Evolutionary conservation across 768 basidiomycete genomes (phyloP), one percentile per base, ranked within the genome.

Genomic region (Phallus indusiatus): DNA sequence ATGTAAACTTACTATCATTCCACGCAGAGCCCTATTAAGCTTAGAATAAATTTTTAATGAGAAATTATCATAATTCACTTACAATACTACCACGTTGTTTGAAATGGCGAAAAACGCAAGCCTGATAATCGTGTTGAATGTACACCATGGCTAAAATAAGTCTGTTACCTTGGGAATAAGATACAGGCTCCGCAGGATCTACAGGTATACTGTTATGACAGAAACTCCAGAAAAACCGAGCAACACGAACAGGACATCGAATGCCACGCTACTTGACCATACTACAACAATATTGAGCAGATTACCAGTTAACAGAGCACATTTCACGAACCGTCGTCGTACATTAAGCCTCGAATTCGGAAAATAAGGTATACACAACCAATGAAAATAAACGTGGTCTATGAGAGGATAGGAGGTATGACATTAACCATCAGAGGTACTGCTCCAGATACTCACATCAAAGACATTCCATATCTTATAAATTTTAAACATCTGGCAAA

Each of bases 381-480:
- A 52, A 92, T 75, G 22, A 82, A 60, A 61, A 84, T 78, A 68
- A 90, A 90, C 0, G 80, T 77, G 21, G 87, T 84, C 57, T 59
- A 24, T 17, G 2, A 52, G 10, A 8, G 18, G n/a, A 24, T 5
- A 54, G 5, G 11, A 12, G 8, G 5, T 21, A 16, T 18, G 59
- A 55, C 60, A 61, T 52, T 47, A 24, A 46, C 18, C 18, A 16
- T 54, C 14, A 28, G 7, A 28, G 4, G 49, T 34, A 28, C 3
- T 34, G 20, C 3, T 48, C 3, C 11, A 22, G 47, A 18, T 12
- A 52, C 57, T 59, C 24, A 59, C 57, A 70, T 90, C 93, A 64
- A 94, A 92, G 5, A 83, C 85, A 67, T 93, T 94, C 93, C 93
- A 95, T 63, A 94, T 83, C 89, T 94, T 64, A 9, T 51, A 51